Conservation (phyloP, 352 stramenopile species). For the Plasmopara muralis region DNA sequence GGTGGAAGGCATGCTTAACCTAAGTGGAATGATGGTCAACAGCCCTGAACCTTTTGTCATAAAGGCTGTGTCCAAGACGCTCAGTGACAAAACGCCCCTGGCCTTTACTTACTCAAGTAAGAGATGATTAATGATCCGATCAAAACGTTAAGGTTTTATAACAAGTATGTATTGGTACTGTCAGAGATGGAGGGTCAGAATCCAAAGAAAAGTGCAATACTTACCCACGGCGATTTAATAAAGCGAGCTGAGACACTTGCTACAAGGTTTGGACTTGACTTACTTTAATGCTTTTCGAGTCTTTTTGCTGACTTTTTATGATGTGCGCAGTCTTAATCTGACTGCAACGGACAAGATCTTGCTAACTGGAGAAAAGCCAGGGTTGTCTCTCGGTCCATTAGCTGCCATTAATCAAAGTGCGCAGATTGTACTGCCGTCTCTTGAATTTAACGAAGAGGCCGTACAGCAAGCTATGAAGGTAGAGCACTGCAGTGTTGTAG, state of each 20-base stretch:
- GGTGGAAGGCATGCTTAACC: constrained; percentile 68
- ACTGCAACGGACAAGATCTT: constrained; percentile 77
- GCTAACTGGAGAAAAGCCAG: constrained; percentile 56
- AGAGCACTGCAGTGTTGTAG: constrained; percentile 74
- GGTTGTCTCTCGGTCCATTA: constrained; percentile 64
- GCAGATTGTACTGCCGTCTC: constrained; percentile 71
- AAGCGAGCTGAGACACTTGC: constrained; percentile 61
- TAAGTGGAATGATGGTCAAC: constrained; percentile 80
- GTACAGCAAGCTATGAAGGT: constrained; percentile 70
- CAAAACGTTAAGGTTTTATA: background rate
- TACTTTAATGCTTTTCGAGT: background rate
- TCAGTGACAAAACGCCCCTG: constrained; percentile 67
- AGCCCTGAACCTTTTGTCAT: constrained; percentile 57
- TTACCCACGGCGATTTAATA: constrained; percentile 77
- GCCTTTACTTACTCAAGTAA: constrained; percentile 74
- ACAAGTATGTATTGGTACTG: constrained; percentile 5
- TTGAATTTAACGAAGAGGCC: constrained; percentile 58
- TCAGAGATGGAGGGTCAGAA: constrained; percentile 67
- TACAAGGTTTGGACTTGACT: constrained; percentile 44
- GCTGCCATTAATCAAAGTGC: constrained; percentile 68
- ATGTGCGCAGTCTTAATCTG: constrained; percentile 47
- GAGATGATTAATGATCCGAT: background rate
- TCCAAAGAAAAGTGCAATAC: constrained; percentile 71
- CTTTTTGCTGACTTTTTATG: constrained; percentile 4
- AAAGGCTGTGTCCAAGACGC: constrained; percentile 46